Base-by-base conservation (phyloP, 2,329 filamentous ascomycete genomes). In the Clathrospora elynae region DNA sequence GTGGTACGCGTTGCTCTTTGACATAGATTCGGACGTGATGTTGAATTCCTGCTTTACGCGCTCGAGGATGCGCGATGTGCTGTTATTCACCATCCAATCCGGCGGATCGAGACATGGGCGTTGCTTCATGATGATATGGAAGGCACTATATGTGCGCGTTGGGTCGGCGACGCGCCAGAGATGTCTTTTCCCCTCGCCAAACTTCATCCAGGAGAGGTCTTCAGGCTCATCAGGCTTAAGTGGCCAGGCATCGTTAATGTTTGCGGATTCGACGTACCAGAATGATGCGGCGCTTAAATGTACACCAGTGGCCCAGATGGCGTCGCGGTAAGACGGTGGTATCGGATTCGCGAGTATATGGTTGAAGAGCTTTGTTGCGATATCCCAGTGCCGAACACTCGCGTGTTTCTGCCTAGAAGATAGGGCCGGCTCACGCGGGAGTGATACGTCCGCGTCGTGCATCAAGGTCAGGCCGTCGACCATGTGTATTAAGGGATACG, bases 171-270 rank as follows among this genome's bases (percentile, higher is more conserved):
- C 59, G 2, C 72, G 58, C 75, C 76, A 83, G 1, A 85, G 69
- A 3, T 73, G 71, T 38, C 71, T 74, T 62, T 85, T 85, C 0
- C 79, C 79, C 9, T 79, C 73, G 43, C 72, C 75, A 60, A 85
- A 74, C 35, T 71, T 77, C 2, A 85, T 59, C 83, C 82, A 86
- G 53, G 79, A 73, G 1, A 85, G 68, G 48, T 84, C 79, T 1
- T 66, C 56, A 1, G 68, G 46, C 0, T 67, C 67, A 0, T 70
- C 60, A 2, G 66, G 49, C 24, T 72, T 76, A 2, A 86, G 65
- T 0, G 83, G 83, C 82, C 82, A 86, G 2, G 77, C 71, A 40
- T 78, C 62, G 35, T 75, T 63, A 0, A 78, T 68, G 0, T 67
- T 64, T 0, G 57, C 46, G 1, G 70, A 67, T 20, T 78, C 74